A percentile compares a stretch with the other conserved stretches of the same genome.
Conservation (phyloP, 768 basidiomycete genomes). For the Trametes gibbosa region DNA sequence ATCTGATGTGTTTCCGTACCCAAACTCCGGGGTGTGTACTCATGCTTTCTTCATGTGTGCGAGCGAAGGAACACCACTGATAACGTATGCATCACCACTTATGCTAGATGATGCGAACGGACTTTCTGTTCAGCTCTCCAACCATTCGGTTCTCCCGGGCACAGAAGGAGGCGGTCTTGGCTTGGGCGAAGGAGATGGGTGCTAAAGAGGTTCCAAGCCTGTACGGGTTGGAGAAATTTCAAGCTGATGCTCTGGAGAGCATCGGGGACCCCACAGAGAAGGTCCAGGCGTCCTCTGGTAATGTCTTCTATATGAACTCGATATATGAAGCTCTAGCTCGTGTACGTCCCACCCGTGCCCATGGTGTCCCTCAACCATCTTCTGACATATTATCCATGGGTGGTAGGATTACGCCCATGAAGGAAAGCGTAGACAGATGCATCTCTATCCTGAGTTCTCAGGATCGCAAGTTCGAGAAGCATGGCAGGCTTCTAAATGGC, state of each 20-base stretch:
- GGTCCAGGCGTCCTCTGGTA: slow-evolving; percentile 21
- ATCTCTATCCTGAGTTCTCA: slow-evolving; percentile 30
- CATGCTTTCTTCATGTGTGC: neutral
- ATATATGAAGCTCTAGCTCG: slow-evolving; percentile 19
- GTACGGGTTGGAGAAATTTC: slow-evolving; percentile 23
- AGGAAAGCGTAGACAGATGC: slow-evolving; percentile 21
- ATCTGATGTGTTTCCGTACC: slow-evolving; percentile 4
- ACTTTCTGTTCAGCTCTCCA: slow-evolving; percentile 34
- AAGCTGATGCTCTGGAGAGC: slow-evolving; percentile 17
- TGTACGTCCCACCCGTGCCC: slow-evolving; percentile 13
- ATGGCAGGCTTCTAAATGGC: slow-evolving; percentile 31
- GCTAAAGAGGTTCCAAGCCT: slow-evolving; percentile 29
- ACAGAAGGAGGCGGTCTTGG: slow-evolving; percentile 30
- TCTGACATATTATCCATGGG: neutral
- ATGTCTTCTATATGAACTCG: slow-evolving; percentile 30
- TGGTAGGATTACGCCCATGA: slow-evolving; percentile 28
- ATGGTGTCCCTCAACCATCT: neutral
- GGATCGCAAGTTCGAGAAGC: slow-evolving; percentile 23
- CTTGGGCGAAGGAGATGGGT: slow-evolving; percentile 30
- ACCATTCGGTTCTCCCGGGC: slow-evolving; percentile 29
- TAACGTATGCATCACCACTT: neutral
- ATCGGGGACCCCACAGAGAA: slow-evolving; percentile 28
- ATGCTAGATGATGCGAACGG: slow-evolving; percentile 28
- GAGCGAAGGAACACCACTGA: neutral
- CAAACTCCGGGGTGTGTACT: slow-evolving; percentile 5